Evolutionary conservation across 78 protist species (phyloP).

Genomic region (Dictyostelium brefeldianum): DNA sequence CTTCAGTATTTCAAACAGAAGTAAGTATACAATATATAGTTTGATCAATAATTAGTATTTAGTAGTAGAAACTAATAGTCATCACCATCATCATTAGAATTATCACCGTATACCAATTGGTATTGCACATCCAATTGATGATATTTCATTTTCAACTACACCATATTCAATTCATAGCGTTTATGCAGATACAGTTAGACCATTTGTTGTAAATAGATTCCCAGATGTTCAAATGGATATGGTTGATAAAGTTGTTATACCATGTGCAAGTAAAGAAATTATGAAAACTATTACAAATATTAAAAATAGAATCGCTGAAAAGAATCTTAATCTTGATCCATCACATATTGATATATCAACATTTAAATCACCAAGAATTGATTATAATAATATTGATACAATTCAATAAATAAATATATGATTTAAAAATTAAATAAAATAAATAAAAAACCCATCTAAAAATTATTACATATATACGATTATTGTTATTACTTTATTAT

Average conservation of each 20-base stretch:
- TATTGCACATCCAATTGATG: conserved; percentile 69
- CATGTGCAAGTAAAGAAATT: conserved; percentile 59
- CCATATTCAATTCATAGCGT: conserved; percentile 38
- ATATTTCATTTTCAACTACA: conserved; percentile 31
- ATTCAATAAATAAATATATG: not conserved
- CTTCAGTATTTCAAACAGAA: conserved; percentile 70
- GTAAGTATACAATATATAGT: not conserved
- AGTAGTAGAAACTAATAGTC: too few species aligned
- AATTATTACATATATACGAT: too few species aligned
- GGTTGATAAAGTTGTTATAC: conserved; percentile 64
- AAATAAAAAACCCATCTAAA: too few species aligned
- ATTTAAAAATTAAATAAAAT: too few species aligned
- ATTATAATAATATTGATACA: conserved; percentile 27
- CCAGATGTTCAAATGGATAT: conserved; percentile 78
- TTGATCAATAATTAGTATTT: not conserved
- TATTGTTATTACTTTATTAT: too few species aligned
- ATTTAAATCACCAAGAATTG: conserved; percentile 53
- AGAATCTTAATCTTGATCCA: not conserved
- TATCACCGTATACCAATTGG: conserved; percentile 71
- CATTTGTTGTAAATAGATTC: conserved; percentile 69
- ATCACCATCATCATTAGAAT: not conserved
- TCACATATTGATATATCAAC: not conserved
- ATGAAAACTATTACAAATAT: conserved; percentile 33
- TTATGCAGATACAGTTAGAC: conserved; percentile 37
- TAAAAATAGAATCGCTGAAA: conserved; percentile 5